Conservation (phyloP, 2,329 filamentous ascomycete genomes). For the Fusarium illudens region DNA sequence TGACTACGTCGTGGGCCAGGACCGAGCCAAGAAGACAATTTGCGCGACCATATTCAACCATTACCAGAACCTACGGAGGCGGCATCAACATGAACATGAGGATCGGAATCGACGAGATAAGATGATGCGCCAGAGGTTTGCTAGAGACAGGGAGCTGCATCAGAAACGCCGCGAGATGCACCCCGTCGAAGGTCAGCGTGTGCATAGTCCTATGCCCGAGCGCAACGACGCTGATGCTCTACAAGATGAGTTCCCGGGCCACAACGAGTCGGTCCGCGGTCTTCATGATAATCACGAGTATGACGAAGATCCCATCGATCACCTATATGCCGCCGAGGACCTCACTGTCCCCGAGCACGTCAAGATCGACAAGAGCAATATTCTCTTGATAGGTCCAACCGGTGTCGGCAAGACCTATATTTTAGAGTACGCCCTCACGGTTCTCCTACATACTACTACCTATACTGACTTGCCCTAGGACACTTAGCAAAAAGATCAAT, state of each 20-base stretch:
- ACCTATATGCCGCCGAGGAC: slow-evolving; percentile 61
- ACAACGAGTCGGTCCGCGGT: slow-evolving; percentile 57
- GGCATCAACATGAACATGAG: slow-evolving; percentile 78
- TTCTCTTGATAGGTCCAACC: slow-evolving; percentile 88
- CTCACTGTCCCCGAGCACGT: slow-evolving; percentile 57
- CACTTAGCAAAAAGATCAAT: slow-evolving; percentile 88
- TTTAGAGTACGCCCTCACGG: slow-evolving; percentile 63
- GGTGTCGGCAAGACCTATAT: slow-evolving; percentile 98
- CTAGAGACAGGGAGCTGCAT: slow-evolving; percentile 70
- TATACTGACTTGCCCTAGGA: slow-evolving; percentile 62
- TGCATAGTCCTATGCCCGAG: slow-evolving; percentile 40
- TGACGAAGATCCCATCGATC: slow-evolving; percentile 48
- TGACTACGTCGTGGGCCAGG: slow-evolving; percentile 95
- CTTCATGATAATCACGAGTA: slow-evolving; percentile 49
- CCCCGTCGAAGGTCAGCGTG: slow-evolving; percentile 76
- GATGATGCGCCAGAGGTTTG: slow-evolving; percentile 73
- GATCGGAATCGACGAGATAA: slow-evolving; percentile 68
- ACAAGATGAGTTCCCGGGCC: slow-evolving; percentile 65
- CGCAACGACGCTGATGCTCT: slow-evolving; percentile 47
- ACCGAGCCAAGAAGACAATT: slow-evolving; percentile 91
- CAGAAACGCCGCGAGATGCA: slow-evolving; percentile 68
- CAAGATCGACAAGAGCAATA: slow-evolving; percentile 94
- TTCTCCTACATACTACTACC: background rate
- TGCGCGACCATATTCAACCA: slow-evolving; percentile 96
- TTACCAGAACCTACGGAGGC: slow-evolving; percentile 85